Conservation (phyloP, 768 basidiomycete genomes). For the Pleurotus citrinopileatus region DNA sequence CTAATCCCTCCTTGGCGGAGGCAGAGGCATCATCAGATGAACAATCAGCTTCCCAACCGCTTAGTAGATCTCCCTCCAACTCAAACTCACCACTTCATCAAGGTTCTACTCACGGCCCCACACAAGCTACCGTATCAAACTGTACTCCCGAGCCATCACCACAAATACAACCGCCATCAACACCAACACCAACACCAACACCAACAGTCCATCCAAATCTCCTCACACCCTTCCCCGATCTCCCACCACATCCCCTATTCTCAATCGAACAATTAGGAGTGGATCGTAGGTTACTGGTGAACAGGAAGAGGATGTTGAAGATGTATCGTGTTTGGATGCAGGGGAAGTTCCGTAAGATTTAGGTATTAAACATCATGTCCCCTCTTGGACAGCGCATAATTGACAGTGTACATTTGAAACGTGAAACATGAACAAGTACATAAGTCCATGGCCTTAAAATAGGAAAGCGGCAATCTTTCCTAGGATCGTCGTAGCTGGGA, state of each 20-base stretch:
- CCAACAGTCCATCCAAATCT: slow-evolving; percentile 36
- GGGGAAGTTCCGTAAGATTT: slow-evolving; percentile 68
- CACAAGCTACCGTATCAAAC: too few relatives aligned
- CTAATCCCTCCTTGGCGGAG: too few relatives aligned
- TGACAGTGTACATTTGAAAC: neutral
- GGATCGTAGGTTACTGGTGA: slow-evolving; percentile 87
- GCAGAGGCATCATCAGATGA: too few relatives aligned
- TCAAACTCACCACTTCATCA: too few relatives aligned
- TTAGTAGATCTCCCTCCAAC: too few relatives aligned
- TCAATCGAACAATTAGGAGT: slow-evolving; percentile 82
- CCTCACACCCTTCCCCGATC: slow-evolving; percentile 25
- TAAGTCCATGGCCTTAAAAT: slow-evolving; percentile 37
- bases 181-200: slow-evolving; percentile 7
- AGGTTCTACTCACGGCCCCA: too few relatives aligned
- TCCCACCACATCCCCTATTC: slow-evolving; percentile 63
- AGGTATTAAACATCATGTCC: too few relatives aligned
- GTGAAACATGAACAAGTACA: neutral
- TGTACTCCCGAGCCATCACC: too few relatives aligned
- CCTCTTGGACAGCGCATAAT: too few relatives aligned
- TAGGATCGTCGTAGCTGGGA: slow-evolving; percentile 44
- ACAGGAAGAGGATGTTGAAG: slow-evolving; percentile 90
- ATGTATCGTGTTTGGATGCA: slow-evolving; percentile 99
- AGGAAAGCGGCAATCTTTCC: slow-evolving; percentile 48
- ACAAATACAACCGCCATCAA: neutral
- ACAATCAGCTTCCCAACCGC: too few relatives aligned